Evolutionary conservation across 1,139 yeast genomes (phyloP), one percentile per base, ranked within the genome.

Genomic region (Candida tropicalis): DNA sequence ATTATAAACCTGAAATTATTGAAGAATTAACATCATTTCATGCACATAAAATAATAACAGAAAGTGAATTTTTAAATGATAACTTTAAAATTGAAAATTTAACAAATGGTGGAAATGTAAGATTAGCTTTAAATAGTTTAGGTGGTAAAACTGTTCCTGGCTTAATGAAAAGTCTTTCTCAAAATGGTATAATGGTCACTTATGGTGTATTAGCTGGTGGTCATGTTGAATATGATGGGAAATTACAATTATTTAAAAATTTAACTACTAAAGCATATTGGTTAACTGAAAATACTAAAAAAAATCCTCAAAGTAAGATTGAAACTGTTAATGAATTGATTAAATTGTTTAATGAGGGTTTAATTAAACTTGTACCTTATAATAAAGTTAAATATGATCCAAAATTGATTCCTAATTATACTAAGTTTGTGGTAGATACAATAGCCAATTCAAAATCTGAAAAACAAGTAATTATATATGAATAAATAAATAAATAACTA

Each of bases 221-320:
- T 62, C 96, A 96, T 0, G 51, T 60, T 20, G 42, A 38, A 16
- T 56, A 54, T 41, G 48, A 53, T 35, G 45, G 52, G 5, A 42
- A 50, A 13, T 40, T 48, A 3, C 62, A 58, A 34, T 52, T 91
- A 50, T 90, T 89, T 71, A 90, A 88, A 62, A 84, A 89, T 57
- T 62, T 91, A 45, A 81, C 84, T 17, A 81, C 89, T 32, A 79
- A 77, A 37, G 96, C 97, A 0, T 90, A 83, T 68, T 91, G 98
- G 97, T 79, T 90, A 42, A 85, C 97, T 8, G 82, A 76, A 32
- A 84, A 86, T 69, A 76, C 83, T 47, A 77, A 78, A 53, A 63
- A 70, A 42, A 68, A 86, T 55, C 89, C 91, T 2, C 44, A 74
- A 23, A 73, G 75, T 44, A 87, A 88, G 62, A 65, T 69, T 42